Base-by-base conservation (phyloP, 371 early-diverging fungal genomes). In the Mucor irregularis region DNA sequence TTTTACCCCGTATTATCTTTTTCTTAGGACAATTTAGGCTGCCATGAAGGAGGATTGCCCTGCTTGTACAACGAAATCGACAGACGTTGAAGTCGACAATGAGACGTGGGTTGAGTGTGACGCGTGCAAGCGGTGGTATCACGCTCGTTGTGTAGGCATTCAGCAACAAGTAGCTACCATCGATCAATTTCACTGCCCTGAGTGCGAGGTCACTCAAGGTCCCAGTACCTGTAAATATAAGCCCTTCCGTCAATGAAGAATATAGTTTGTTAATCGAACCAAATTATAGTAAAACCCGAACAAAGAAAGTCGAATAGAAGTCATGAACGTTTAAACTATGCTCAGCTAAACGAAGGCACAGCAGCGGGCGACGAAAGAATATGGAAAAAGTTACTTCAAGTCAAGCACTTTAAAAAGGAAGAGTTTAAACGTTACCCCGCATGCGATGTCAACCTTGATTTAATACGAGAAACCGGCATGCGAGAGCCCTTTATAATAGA, bases 81-180 rank as follows among this genome's bases (percentile, higher is more conserved):
- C 14, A 10, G 42, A 42, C 9, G 13, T 25, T 4, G 3, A 16
- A 5, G 16, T 14, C 2, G 26, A 50, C 3, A 31, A 53, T 13
- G 68, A 71, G 11, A 56, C 53, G 3, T 89, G 90, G 88, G 65
- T 90, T 35, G 81, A 83, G 54, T 90, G 91, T 57, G 86, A 87
- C 61, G 71, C 73, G 22, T 90, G 91, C 61, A 64, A 77, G 25
- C 73, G 62, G 2, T 89, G 89, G 89, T 86, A 81, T 61, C 90
- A 90, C 58, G 76, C 82, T 13, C 57, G 64, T 3, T 90, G 91
- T 71, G 45, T 62, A 4, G 39, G 10, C n/a, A 29, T 26, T 10
- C 5, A 26, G 19, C 65, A 74, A 5, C 80, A 86, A 52, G 81
- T 83, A 62, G 82, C 83, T 37, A 50, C 50, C 17, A 79, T 89